These are phyloP conservation scores for Aureobasidium sp. DNA, from an alignment of 2,329 filamentous ascomycete genomes.

Conservation along the genomic window DNA sequence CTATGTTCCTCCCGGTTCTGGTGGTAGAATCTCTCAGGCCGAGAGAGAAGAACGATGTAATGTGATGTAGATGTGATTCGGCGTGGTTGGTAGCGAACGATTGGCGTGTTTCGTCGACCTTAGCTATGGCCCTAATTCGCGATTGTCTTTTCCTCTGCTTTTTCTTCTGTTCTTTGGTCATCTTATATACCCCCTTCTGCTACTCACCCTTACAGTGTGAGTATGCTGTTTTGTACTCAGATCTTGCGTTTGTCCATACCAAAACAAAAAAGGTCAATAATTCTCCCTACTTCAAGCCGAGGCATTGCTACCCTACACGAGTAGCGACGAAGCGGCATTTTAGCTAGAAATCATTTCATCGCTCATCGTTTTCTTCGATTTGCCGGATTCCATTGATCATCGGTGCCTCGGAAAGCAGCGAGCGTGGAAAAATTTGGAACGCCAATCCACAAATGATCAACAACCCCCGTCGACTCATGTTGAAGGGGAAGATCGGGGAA, in stretches of 20 bases:
- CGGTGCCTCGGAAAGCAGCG: neutral
- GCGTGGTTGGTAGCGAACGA: neutral
- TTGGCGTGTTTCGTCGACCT: neutral
- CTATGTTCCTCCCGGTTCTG: conserved; percentile 5
- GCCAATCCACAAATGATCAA: no score
- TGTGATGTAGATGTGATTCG: neutral
- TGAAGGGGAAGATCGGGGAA: no score
- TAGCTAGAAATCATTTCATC: neutral
- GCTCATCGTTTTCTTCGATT: neutral
- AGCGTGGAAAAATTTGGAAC: no score
- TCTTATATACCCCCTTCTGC: neutral
- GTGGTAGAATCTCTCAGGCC: neutral
- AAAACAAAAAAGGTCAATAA: neutral
- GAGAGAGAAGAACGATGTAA: conserved; percentile 2
- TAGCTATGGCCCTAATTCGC: neutral
- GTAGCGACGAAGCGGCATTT: neutral
- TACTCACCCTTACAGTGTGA: no score
- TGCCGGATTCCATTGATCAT: neutral
- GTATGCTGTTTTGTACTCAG: no score
- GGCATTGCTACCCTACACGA: neutral
- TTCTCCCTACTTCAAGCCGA: neutral
- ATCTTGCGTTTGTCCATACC: no score
- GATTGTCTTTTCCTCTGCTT: neutral
- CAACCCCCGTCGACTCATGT: no score
- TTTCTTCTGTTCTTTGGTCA: neutral